Percentiles rank a stretch among this genome's conserved stretches.
Conservation (phyloP, 345 rosid genomes). For the Ceriops decandra region DNA sequence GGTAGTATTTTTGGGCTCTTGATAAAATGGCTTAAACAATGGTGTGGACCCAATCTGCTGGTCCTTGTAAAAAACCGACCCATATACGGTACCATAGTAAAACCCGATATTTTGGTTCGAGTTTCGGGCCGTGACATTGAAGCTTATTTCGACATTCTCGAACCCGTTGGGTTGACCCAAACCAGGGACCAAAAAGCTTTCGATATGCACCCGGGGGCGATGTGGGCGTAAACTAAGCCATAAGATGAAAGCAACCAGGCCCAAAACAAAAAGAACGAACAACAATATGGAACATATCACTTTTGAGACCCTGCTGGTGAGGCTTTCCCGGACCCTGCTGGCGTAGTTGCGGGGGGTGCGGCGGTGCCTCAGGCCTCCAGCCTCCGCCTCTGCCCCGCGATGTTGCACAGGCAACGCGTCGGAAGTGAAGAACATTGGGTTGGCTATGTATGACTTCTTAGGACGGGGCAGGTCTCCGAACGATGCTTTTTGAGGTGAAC, state of each 20-base stretch:
- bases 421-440: conserved; percentile 6
- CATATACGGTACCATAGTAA: conserved; percentile 50
- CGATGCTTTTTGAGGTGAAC: neutral
- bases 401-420: neutral
- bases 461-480: neutral
- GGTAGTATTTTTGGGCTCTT: conserved; percentile 72
- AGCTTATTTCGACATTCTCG: conserved; percentile 47
- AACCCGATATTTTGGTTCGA: conserved; percentile 62
- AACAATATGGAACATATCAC: conserved; percentile 53
- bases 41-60: conserved; percentile 50
- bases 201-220: conserved; percentile 59
- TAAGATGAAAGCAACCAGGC: conserved; percentile 50
- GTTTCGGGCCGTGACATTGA: conserved; percentile 68
- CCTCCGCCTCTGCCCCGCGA: neutral
- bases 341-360: conserved; percentile 42
- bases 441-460: neutral
- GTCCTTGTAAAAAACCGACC: conserved; percentile 55
- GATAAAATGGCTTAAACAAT: conserved; percentile 41
- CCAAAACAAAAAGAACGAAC: conserved; percentile 42
- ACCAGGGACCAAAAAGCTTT: conserved; percentile 47
- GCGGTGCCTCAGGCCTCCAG: conserved; percentile 28
- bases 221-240: conserved; percentile 92
- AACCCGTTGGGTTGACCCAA: conserved; percentile 43
- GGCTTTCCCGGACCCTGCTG: conserved; percentile 61
- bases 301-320: conserved; percentile 53